Conservation (phyloP, 208 protist species). For the Trypanosoma platydactyli region DNA sequence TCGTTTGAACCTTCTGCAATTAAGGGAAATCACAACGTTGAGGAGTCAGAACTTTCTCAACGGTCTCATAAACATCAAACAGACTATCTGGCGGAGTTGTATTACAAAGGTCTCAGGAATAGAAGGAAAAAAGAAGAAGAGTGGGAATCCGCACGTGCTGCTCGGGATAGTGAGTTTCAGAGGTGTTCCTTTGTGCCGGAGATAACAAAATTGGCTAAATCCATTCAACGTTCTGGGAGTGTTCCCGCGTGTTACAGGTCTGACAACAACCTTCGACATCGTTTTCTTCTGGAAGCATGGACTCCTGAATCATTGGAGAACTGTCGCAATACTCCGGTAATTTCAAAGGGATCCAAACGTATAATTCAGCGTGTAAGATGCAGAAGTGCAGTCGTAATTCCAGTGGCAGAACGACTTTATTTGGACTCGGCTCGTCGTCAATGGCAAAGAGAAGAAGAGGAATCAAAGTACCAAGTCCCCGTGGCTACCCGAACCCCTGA, state of each 20-base stretch:
- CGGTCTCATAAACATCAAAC: neutral
- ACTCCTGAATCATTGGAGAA: slow-evolving; percentile 23
- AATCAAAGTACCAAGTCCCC: neutral
- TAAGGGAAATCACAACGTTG: neutral
- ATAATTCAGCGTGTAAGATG: slow-evolving; percentile 44
- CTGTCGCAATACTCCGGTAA: slow-evolving; percentile 34
- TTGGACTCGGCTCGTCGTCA: slow-evolving; percentile 35
- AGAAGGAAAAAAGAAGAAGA: slow-evolving; percentile 25
- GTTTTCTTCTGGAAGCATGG: slow-evolving; percentile 51
- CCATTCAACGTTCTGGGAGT: slow-evolving; percentile 16
- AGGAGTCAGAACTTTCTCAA: neutral
- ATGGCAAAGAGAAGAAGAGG: slow-evolving; percentile 23
- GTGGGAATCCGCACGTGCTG: slow-evolving; percentile 17
- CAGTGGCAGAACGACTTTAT: slow-evolving; percentile 51
- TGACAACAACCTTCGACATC: slow-evolving; percentile 33
- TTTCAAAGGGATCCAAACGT: slow-evolving; percentile 44
- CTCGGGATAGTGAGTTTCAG: slow-evolving; percentile 27
- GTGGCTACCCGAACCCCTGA: slow-evolving; percentile 19
- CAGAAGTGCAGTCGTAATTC: slow-evolving; percentile 25
- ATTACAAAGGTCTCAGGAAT: slow-evolving; percentile 27
- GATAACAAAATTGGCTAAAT: slow-evolving; percentile 38
- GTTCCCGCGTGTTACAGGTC: slow-evolving; percentile 12
- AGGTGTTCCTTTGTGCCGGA: slow-evolving; percentile 47
- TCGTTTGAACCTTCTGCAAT: neutral
- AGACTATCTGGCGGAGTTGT: slow-evolving; percentile 17